Base-by-base conservation (phyloP, 2,329 filamentous ascomycete species). In the Phoma herbarum region DNA sequence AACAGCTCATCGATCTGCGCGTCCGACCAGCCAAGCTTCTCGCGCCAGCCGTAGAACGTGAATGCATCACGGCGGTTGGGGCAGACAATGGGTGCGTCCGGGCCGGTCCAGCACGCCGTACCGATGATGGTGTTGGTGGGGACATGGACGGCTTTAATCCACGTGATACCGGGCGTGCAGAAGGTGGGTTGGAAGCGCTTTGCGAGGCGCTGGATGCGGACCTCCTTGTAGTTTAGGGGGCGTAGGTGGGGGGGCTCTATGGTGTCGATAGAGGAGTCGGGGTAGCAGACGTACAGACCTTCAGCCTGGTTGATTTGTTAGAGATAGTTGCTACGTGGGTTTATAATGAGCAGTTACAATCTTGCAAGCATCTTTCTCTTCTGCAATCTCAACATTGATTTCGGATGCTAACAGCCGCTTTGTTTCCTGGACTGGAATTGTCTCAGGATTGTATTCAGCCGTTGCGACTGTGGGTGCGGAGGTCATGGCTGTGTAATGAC, bases 1-100 rank as follows among this genome's bases (percentile, higher is more conserved):
- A 66, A 76, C 59, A 74, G 60, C 2, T 71, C 71, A 2, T 65
- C 69, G 1, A 73, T 45, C 1, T 73, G 66, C 3, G 57, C 66
- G 23, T 73, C 66, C 2, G 41, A 68, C 66, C 65, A 73, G 35
- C 61, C 60, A 49, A 65, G 59, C 7, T 59, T 51, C 9, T 61
- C 57, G 5, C 63, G 45, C 68, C 67, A 75, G 18, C 60, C 59
- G 46, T 68, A 75, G 44, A 63, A 62, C 0, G 61, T 53, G 9
- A 62, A 48, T 0, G 73, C 74, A 12, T 45, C 53, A 20, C 65
- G 62, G 1, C 62, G 65, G 39, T 63, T 20, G 31, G 68, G 69
- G 39, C 71, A 63, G 0, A 70, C 42, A 4, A 43, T 26, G 66
- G 67, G 3, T 55, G 51, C 0, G 3, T 54, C 53, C 0, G 74